These are phyloP conservation scores for Aspergillus nidulans DNA, from an alignment of 495 filamentous ascomycete species.

Conservation along the genomic window DNA sequence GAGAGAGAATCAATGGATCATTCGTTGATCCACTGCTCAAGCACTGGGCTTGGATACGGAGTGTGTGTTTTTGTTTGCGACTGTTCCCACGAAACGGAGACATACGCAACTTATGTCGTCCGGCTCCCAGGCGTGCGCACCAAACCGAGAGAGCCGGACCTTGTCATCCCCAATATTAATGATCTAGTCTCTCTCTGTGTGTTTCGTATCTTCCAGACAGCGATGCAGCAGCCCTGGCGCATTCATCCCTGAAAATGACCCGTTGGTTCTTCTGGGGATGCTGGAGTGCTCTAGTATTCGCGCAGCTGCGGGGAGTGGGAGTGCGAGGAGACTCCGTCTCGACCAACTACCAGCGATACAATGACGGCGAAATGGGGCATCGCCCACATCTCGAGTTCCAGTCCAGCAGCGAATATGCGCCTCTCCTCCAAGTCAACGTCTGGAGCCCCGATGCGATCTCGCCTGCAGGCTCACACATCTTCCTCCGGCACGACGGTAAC, in stretches of 20 bases:
- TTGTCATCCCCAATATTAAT: too few species aligned
- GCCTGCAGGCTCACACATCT: constrained; percentile 18
- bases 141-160: background rate
- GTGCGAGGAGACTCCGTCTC: background rate
- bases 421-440: constrained; percentile 17
- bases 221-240: background rate
- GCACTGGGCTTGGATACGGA: background rate
- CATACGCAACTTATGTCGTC: background rate
- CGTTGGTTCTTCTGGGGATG: constrained; percentile 6
- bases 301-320: background rate
- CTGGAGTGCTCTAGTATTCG: background rate
- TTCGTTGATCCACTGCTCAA: background rate
- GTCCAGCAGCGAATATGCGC: constrained; percentile 19
- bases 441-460: constrained; percentile 17
- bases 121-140: background rate
- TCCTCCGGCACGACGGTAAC: constrained; percentile 22
- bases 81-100: background rate
- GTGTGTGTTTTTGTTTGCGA: background rate
- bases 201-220: too few species aligned
- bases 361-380: constrained; percentile 18
- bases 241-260: background rate
- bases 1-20: background rate
- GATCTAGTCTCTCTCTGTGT: too few species aligned
- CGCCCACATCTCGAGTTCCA: constrained; percentile 22
- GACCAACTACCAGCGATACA: constrained; percentile 4